Percentiles rank a stretch among this genome's conserved stretches.
phyloP scores from a whole-genome alignment of 2,329 filamentous ascomycete species.

The Diaporthe vexans region DNA sequence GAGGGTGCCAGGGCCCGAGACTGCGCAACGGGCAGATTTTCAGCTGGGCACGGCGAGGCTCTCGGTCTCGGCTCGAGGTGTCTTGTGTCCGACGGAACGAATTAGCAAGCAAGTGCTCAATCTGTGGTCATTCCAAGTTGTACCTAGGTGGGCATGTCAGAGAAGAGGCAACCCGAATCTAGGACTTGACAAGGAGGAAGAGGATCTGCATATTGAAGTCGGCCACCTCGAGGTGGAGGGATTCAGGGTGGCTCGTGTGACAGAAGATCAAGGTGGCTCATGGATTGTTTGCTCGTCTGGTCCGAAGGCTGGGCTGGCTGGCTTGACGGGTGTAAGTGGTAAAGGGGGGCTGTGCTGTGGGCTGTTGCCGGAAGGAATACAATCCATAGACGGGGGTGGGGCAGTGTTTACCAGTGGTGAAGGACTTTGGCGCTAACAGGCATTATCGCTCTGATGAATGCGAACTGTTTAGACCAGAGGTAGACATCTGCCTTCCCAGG shows the following conservation, averaged over 20 bases:
- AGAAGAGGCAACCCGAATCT: background rate
- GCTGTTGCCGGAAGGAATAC: conserved; percentile 13
- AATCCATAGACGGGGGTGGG: background rate
- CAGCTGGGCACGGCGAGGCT: conserved; percentile 8
- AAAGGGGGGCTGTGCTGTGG: conserved; percentile 1
- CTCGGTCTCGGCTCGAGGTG: background rate
- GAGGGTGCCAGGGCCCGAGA: background rate
- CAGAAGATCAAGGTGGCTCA: conserved; percentile 17
- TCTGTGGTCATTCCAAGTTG: background rate
- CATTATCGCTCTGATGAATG: background rate
- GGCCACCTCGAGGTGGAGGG: background rate
- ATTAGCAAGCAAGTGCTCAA: background rate
- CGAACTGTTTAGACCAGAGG: background rate
- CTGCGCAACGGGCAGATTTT: background rate
- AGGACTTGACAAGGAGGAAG: background rate
- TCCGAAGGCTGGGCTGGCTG: background rate
- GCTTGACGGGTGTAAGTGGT: background rate
- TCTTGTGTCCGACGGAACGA: background rate
- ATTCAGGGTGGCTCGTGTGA: background rate
- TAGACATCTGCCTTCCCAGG: background rate
- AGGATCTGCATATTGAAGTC: background rate
- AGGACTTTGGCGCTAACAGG: background rate
- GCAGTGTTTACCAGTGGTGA: background rate
- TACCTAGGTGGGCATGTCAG: no score
- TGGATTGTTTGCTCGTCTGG: conserved; percentile 9